Conservation (phyloP, 495 filamentous ascomycete genomes). For the Penicillium alfredii region DNA sequence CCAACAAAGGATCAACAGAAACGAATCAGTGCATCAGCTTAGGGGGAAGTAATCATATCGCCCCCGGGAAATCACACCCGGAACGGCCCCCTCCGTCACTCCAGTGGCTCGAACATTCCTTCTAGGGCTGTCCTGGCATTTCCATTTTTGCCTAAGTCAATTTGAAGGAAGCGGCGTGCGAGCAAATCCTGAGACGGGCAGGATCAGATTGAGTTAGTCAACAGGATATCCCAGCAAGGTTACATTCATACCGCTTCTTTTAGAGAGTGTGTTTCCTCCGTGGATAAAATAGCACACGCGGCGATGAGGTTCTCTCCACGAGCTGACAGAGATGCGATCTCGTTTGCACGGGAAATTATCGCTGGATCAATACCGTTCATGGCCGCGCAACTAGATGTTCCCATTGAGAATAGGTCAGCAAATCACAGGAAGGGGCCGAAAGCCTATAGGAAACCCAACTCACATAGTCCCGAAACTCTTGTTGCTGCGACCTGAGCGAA, state of each 20-base stretch:
- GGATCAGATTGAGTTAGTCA: conserved; percentile 3
- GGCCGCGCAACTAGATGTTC: conserved; percentile 56
- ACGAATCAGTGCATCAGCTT: too few relatives aligned
- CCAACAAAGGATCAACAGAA: too few relatives aligned
- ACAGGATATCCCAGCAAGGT: too few relatives aligned
- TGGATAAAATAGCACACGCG: conserved; percentile 58
- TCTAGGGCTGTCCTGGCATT: conserved; percentile 17
- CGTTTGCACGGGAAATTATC: conserved; percentile 71
- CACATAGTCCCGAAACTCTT: conserved; percentile 76
- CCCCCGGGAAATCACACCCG: too few relatives aligned
- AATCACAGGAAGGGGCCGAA: neutral
- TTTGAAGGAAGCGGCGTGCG: conserved; percentile 29
- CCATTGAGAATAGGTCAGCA: neutral
- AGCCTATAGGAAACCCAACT: conserved; percentile 5
- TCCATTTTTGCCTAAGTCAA: conserved; percentile 15
- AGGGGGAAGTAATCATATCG: too few relatives aligned
- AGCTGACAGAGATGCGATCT: conserved; percentile 61
- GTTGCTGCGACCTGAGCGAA: conserved; percentile 61
- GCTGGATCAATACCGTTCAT: conserved; percentile 72
- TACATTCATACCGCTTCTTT: conserved; percentile 53
- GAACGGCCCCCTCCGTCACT: conserved; percentile 1
- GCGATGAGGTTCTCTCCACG: conserved; percentile 71
- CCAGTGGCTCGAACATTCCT: conserved; percentile 14
- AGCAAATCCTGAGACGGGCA: conserved; percentile 28
- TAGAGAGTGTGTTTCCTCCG: conserved; percentile 54